Conservation (phyloP, 495 filamentous ascomycete genomes). For the Penicillium macrosclerotiorum region DNA sequence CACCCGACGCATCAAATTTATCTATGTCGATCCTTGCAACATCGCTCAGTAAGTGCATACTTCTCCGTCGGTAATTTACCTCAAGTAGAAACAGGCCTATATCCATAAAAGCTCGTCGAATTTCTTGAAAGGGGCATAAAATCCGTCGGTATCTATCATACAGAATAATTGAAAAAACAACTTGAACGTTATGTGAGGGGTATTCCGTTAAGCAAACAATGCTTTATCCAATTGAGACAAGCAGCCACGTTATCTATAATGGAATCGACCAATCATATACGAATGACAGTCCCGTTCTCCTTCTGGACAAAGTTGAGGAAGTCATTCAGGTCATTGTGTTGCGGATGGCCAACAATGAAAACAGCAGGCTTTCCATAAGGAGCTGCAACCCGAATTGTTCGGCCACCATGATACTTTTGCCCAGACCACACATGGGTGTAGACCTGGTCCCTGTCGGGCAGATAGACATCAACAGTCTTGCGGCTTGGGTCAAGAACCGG, state of each 20-base stretch:
- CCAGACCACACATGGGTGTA: conserved; percentile 25
- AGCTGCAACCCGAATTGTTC: conserved; percentile 10
- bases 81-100: too few species aligned
- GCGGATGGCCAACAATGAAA: conserved; percentile 18
- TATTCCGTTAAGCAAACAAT: too few species aligned
- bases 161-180: too few species aligned
- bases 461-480: conserved; percentile 19
- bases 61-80: too few species aligned
- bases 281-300: conserved; percentile 20
- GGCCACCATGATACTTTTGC: conserved; percentile 16
- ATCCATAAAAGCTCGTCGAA: too few species aligned
- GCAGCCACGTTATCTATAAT: not conserved
- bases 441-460: conserved; percentile 16
- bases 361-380: conserved; percentile 27
- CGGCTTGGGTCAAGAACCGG: conserved; percentile 19
- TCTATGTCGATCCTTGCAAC: too few species aligned
- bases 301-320: conserved; percentile 22
- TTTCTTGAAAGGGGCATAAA: too few species aligned
- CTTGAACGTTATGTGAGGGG: too few species aligned
- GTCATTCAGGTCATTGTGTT: conserved; percentile 15
- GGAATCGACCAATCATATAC: conserved; percentile 1
- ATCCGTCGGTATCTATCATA: too few species aligned
- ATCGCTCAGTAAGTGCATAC: too few species aligned
- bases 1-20: too few species aligned
- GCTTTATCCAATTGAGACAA: too few species aligned